phyloP scores from a whole-genome alignment of 2,329 filamentous ascomycete species.

The Stachybotrys echinatus region DNA sequence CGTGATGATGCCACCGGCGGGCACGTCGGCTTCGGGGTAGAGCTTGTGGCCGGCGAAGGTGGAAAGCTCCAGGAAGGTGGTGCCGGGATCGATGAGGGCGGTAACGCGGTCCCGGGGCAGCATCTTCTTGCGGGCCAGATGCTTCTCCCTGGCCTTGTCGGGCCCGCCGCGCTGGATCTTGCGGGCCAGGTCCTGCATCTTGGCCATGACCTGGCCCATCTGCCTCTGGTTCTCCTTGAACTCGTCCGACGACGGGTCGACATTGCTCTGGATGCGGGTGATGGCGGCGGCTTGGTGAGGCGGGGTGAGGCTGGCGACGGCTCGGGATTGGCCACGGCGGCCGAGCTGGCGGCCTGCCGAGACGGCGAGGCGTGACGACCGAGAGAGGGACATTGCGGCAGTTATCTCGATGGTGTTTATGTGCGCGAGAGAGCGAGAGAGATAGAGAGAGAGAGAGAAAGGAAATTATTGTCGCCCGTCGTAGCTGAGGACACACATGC shows the following conservation, averaged over 20 bases:
- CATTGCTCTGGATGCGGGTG: conserved; percentile 68
- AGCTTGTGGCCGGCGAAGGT: conserved; percentile 83
- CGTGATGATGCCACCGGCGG: conserved; percentile 86
- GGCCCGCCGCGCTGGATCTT: conserved; percentile 72
- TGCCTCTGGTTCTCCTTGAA: conserved; percentile 76
- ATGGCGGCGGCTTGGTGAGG: conserved; percentile 78
- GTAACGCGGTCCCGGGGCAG: conserved; percentile 84
- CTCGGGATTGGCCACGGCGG: conserved; percentile 25
- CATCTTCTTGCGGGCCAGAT: conserved; percentile 87
- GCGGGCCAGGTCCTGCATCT: conserved; percentile 64
- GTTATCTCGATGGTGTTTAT: too few species aligned
- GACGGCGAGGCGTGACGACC: conserved; percentile 41
- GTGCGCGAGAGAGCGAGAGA: background rate
- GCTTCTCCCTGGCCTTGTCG: conserved; percentile 80
- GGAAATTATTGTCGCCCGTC: too few species aligned
- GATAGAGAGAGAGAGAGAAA: background rate
- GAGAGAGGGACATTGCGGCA: conserved; percentile 41
- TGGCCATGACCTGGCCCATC: conserved; percentile 68
- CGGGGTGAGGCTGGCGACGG: conserved; percentile 71
- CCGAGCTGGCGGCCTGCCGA: conserved; percentile 25
- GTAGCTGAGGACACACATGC: too few species aligned
- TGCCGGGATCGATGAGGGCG: conserved; percentile 81
- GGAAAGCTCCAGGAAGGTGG: conserved; percentile 88
- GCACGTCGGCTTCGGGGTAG: conserved; percentile 82
- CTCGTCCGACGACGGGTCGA: conserved; percentile 72